phyloP scores from a whole-genome alignment of 2,329 filamentous ascomycete genomes.

The Zymoseptoria tritici region DNA sequence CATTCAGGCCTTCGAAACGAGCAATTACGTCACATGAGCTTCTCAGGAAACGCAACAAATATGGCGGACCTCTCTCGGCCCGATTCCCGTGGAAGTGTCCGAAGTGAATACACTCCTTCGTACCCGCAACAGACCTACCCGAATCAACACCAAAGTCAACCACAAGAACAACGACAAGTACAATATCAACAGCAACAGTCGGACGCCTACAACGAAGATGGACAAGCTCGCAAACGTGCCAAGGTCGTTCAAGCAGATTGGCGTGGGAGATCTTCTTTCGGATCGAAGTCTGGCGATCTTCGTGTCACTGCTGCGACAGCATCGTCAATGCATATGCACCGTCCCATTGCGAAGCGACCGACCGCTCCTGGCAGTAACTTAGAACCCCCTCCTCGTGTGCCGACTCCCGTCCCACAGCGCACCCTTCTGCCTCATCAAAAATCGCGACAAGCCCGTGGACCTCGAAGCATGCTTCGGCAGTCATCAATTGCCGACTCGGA shows the following conservation, averaged over 20 bases:
- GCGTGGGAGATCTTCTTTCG: slow-evolving; percentile 65
- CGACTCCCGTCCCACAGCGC: slow-evolving; percentile 62
- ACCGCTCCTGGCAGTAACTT: slow-evolving; percentile 48
- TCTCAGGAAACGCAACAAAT: slow-evolving; percentile 21
- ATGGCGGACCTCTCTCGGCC: slow-evolving; percentile 27
- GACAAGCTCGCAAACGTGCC: slow-evolving; percentile 65
- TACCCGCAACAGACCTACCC: neutral
- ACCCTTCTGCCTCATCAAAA: slow-evolving; percentile 29
- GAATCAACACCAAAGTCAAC: slow-evolving; percentile 17
- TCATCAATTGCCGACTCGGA: slow-evolving; percentile 26
- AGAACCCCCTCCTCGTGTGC: slow-evolving; percentile 67
- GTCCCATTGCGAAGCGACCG: slow-evolving; percentile 56
- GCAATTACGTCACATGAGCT: slow-evolving; percentile 28
- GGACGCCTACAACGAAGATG: slow-evolving; percentile 39
- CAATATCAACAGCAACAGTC: slow-evolving; percentile 17
- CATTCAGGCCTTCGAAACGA: slow-evolving; percentile 29
- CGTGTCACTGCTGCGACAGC: slow-evolving; percentile 87
- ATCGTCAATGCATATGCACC: slow-evolving; percentile 75
- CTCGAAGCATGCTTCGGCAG: slow-evolving; percentile 25
- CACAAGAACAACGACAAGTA: slow-evolving; percentile 9
- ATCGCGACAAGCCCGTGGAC: slow-evolving; percentile 20
- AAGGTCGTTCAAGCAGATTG: slow-evolving; percentile 68
- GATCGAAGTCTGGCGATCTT: slow-evolving; percentile 60
- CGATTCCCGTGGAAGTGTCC: slow-evolving; percentile 27
- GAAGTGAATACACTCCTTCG: slow-evolving; percentile 25